A percentile compares a stretch with the other conserved stretches of the same genome.
phyloP scores from a whole-genome alignment of 2,329 filamentous ascomycete species.

The Ophiosphaerella herpotricha region DNA sequence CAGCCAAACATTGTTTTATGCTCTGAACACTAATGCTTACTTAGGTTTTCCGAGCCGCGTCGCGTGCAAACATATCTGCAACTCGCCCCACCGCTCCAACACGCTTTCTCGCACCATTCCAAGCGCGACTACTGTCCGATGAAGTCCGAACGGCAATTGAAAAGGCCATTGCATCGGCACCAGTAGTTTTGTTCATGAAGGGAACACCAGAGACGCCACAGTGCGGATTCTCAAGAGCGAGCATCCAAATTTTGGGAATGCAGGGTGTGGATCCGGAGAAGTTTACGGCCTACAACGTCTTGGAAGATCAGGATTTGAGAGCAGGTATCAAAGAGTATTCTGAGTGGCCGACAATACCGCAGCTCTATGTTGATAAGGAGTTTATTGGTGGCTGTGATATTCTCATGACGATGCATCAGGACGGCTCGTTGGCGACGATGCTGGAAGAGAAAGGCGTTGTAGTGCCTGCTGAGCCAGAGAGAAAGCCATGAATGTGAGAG shows the following conservation, averaged over 20 bases:
- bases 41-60: constrained; percentile 45
- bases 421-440: constrained; percentile 87
- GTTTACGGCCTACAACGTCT: constrained; percentile 97
- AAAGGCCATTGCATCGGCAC: constrained; percentile 82
- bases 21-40: constrained; percentile 9
- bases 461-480: constrained; percentile 52
- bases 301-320: constrained; percentile 87
- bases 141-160: constrained; percentile 84
- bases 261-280: constrained; percentile 95
- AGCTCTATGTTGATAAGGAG: constrained; percentile 93
- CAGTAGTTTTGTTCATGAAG: constrained; percentile 99
- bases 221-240: constrained; percentile 94
- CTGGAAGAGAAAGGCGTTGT: constrained; percentile 92
- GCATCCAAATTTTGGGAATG: constrained; percentile 90
- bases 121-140: constrained; percentile 74
- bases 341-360: constrained; percentile 98
- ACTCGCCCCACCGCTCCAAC: constrained; percentile 41
- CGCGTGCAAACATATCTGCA: constrained; percentile 25
- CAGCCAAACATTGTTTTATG: neutral
- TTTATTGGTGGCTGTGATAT: constrained; percentile 99
- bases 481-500: constrained; percentile 22
- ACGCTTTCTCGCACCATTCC: constrained; percentile 52
- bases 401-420: constrained; percentile 94
- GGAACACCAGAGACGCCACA: constrained; percentile 94
- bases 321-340: constrained; percentile 98